Evolutionary conservation across 75 land plant genomes (phyloP).

Genomic region (Larix kaempferi): DNA sequence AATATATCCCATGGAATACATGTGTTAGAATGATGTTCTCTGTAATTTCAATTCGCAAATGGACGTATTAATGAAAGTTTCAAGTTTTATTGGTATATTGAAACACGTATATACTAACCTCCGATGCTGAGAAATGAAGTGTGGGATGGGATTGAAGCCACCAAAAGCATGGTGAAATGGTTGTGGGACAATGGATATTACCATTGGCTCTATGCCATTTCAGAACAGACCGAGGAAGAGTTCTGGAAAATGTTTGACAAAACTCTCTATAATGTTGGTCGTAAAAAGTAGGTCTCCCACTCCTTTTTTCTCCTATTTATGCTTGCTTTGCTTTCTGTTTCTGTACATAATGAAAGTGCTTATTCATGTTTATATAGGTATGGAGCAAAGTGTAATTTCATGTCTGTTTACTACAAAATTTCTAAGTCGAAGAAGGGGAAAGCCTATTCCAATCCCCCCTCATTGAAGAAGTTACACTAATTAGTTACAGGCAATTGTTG

Average conservation of each 20-base stretch:
- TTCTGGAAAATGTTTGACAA: conserved; percentile 31
- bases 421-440: conserved; percentile 3
- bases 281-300: conserved; percentile 16
- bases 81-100: too few species aligned
- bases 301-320: neutral
- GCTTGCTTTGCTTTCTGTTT: neutral
- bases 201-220: conserved; percentile 26
- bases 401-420: conserved; percentile 28
- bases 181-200: conserved; percentile 22
- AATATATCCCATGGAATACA: too few species aligned
- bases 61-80: too few species aligned
- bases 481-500: too few species aligned
- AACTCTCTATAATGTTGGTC: conserved; percentile 22
- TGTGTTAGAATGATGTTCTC: too few species aligned
- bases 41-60: too few species aligned
- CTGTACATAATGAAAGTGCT: neutral
- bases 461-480: neutral
- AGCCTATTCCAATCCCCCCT: neutral
- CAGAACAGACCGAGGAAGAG: conserved; percentile 24
- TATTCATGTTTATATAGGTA: neutral
- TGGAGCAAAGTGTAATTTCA: conserved; percentile 22
- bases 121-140: conserved; percentile 28
- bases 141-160: conserved; percentile 37
- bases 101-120: too few species aligned
- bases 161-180: conserved; percentile 34